phyloP scores from a whole-genome alignment of 257 asterid genomes.

The Galeopsis tetrahit region DNA sequence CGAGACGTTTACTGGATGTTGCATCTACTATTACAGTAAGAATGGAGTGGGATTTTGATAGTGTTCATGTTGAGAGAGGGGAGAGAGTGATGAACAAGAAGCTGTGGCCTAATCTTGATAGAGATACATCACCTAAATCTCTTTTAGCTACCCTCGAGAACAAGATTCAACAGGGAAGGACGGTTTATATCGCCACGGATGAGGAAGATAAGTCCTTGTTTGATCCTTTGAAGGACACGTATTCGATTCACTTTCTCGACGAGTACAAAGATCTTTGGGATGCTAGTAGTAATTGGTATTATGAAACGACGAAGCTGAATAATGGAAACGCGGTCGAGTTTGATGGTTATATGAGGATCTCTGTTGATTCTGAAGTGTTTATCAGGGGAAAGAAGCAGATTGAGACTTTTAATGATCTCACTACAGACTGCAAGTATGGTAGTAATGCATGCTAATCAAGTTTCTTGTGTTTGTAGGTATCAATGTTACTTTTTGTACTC shows the following conservation, averaged over 20 bases:
- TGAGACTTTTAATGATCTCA: constrained; percentile 84
- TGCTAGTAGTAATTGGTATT: constrained; percentile 69
- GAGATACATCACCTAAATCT: constrained; percentile 65
- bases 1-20: constrained; percentile 65
- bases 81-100: constrained; percentile 59
- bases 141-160: constrained; percentile 51
- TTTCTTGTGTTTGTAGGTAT: background rate
- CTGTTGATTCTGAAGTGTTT: constrained; percentile 83
- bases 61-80: constrained; percentile 75
- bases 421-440: constrained; percentile 85
- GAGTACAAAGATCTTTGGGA: constrained; percentile 82
- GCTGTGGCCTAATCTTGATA: constrained; percentile 72
- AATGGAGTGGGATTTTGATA: constrained; percentile 79
- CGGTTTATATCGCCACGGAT: constrained; percentile 65
- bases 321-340: constrained; percentile 72
- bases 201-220: constrained; percentile 55
- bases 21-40: constrained; percentile 66
- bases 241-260: constrained; percentile 71
- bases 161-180: constrained; percentile 61
- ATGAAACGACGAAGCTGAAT: constrained; percentile 67
- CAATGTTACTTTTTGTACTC: background rate
- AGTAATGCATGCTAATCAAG: constrained; percentile 58
- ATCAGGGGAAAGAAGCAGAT: constrained; percentile 72
- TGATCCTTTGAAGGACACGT: constrained; percentile 73
- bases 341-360: constrained; percentile 80